These are phyloP conservation scores for Aciculosporium take DNA, from an alignment of 2,329 filamentous ascomycete genomes.

Conservation along the genomic window DNA sequence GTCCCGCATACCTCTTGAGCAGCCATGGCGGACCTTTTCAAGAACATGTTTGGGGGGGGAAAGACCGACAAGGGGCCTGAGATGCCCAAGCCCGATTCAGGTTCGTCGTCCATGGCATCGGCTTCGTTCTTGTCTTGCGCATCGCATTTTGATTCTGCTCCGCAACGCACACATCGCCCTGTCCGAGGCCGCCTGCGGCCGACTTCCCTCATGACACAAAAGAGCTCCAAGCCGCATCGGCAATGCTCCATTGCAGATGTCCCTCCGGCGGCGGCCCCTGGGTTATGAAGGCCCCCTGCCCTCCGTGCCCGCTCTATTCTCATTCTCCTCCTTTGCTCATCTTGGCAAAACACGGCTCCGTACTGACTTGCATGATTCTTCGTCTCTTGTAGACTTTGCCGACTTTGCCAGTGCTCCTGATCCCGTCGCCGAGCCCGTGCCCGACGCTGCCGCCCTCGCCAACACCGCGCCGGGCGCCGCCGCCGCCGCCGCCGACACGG, in stretches of 20 bases:
- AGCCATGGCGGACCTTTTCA: conserved; percentile 46
- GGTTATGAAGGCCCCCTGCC: too few relatives aligned
- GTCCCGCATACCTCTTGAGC: conserved; percentile 10
- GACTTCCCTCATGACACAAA: too few relatives aligned
- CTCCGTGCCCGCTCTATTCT: background rate
- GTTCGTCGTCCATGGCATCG: conserved; percentile 32
- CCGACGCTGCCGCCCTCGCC: conserved; percentile 31
- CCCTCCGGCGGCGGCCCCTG: too few relatives aligned
- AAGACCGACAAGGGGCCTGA: conserved; percentile 34
- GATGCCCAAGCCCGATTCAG: conserved; percentile 42
- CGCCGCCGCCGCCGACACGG: conserved; percentile 32
- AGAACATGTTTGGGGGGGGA: conserved; percentile 54
- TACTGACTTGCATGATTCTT: background rate
- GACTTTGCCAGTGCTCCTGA: conserved; percentile 76
- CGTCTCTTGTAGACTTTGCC: conserved; percentile 85
- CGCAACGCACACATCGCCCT: too few relatives aligned
- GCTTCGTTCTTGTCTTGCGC: background rate
- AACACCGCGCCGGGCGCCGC: conserved; percentile 31
- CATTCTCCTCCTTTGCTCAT: background rate
- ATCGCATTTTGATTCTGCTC: too few relatives aligned
- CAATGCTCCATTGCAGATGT: too few relatives aligned
- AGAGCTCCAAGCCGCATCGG: too few relatives aligned
- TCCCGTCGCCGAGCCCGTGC: conserved; percentile 38
- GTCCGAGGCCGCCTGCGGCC: too few relatives aligned
- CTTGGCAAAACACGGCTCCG: background rate